Conservation (phyloP, 805 yeast genomes). For the Saturnispora ahearnii region DNA sequence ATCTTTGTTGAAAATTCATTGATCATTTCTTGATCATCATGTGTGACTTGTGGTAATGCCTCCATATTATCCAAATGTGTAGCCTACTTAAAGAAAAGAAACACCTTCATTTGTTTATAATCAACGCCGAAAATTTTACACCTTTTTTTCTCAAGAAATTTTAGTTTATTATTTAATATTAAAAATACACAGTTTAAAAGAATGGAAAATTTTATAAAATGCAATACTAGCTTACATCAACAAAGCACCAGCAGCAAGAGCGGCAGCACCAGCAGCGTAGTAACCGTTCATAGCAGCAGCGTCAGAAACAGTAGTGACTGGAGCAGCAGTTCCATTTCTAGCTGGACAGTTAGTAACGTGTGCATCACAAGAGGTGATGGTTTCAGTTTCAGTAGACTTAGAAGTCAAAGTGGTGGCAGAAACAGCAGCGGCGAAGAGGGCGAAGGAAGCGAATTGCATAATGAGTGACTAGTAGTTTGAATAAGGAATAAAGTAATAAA, state of each 20-base stretch:
- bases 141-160: neutral
- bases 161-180: neutral
- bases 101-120: no score
- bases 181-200: slow-evolving; percentile 1
- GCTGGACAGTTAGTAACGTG: slow-evolving; percentile 30
- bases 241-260: slow-evolving; percentile 30
- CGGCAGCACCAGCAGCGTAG: slow-evolving; percentile 13
- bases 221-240: slow-evolving; percentile 20
- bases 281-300: slow-evolving; percentile 25
- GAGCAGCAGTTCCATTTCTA: slow-evolving; percentile 15
- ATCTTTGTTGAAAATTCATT: slow-evolving; percentile 82
- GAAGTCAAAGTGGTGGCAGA: slow-evolving; percentile 23
- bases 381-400: slow-evolving; percentile 30
- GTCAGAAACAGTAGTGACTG: slow-evolving; percentile 28
- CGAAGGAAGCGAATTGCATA: slow-evolving; percentile 40
- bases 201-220: slow-evolving; percentile 2
- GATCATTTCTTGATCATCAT: slow-evolving; percentile 85
- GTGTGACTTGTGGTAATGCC: slow-evolving; percentile 52
- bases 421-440: slow-evolving; percentile 29
- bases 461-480: slow-evolving; percentile 20
- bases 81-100: neutral
- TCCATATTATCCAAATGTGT: slow-evolving; percentile 17
- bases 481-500: neutral
- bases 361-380: slow-evolving; percentile 32
- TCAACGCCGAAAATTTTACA: neutral